Evolutionary conservation across 2,329 filamentous ascomycete species (phyloP).

Genomic region (Apiospora marii): DNA sequence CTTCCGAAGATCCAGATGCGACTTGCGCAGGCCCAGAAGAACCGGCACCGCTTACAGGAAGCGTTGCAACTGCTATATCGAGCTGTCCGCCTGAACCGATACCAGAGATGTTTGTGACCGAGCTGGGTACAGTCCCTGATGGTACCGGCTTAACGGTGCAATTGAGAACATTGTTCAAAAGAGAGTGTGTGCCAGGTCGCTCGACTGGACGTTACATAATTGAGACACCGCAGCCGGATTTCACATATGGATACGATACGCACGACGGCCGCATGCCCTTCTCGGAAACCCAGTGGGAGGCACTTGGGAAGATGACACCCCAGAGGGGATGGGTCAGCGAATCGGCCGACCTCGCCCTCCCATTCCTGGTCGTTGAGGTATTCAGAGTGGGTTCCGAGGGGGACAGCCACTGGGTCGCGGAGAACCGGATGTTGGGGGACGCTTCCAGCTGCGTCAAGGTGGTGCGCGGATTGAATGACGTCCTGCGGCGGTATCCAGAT

Average conservation of each 20-base stretch:
- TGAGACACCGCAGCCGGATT: background rate
- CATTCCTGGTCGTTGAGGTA: background rate
- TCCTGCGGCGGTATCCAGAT: background rate
- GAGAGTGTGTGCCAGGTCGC: background rate
- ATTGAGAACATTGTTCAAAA: background rate
- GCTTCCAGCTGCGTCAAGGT: background rate
- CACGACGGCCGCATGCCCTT: too few relatives aligned
- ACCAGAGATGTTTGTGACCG: background rate
- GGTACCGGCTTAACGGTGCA: too few relatives aligned
- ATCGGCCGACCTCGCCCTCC: background rate
- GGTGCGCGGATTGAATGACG: background rate
- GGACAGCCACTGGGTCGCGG: background rate
- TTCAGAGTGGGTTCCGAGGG: background rate
- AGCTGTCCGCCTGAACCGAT: background rate
- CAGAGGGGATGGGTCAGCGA: too few relatives aligned
- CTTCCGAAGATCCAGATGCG: background rate
- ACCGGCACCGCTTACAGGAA: background rate
- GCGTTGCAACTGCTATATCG: background rate
- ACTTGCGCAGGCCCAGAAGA: background rate
- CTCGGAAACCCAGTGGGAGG: too few relatives aligned
- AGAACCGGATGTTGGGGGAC: background rate
- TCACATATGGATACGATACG: too few relatives aligned
- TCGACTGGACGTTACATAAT: background rate
- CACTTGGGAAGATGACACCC: too few relatives aligned
- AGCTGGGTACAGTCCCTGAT: background rate